Conservation (phyloP, 1,284 basidiomycete species). For the Ceratobasidium sp. region DNA sequence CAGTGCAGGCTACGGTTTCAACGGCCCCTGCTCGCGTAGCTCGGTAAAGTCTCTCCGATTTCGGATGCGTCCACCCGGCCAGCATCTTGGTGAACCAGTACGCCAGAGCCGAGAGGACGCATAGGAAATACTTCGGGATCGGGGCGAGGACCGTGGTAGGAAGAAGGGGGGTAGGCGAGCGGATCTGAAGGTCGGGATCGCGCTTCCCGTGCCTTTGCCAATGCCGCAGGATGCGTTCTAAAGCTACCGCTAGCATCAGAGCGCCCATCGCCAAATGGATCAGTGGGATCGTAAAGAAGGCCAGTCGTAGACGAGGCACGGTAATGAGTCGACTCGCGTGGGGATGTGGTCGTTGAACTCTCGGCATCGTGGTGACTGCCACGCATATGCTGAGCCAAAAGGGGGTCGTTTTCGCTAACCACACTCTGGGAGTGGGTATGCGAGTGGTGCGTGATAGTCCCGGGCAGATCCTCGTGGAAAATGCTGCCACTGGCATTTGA, state of each 20-base stretch:
- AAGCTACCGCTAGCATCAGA: constrained; percentile 3
- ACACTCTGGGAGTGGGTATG: constrained; percentile 14
- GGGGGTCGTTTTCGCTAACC: constrained; percentile 37
- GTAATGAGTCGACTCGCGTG: constrained; percentile 39
- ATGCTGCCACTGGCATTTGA: constrained; percentile 41
- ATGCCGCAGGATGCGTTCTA: constrained; percentile 15
- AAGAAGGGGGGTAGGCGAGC: constrained; percentile 33
- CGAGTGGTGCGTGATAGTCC: constrained; percentile 23
- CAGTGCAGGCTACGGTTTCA: background rate
- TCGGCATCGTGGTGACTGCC: constrained; percentile 25
- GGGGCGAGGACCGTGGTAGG: constrained; percentile 24
- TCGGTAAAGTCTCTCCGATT: constrained; percentile 8
- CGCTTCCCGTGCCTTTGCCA: constrained; percentile 33
- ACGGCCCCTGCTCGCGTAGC: constrained; percentile 8
- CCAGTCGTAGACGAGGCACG: constrained; percentile 40
- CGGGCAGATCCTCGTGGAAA: constrained; percentile 40
- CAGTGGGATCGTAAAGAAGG: constrained; percentile 29
- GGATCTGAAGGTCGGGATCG: constrained; percentile 22
- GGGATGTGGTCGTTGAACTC: constrained; percentile 29
- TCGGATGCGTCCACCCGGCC: constrained; percentile 14
- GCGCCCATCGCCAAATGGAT: constrained; percentile 33
- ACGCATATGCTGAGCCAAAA: constrained; percentile 32
- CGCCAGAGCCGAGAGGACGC: constrained; percentile 13
- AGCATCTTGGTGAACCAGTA: constrained; percentile 38
- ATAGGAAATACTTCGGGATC: background rate